phyloP scores from a whole-genome alignment of 257 asterid species.

The Pogostemon cablin region DNA sequence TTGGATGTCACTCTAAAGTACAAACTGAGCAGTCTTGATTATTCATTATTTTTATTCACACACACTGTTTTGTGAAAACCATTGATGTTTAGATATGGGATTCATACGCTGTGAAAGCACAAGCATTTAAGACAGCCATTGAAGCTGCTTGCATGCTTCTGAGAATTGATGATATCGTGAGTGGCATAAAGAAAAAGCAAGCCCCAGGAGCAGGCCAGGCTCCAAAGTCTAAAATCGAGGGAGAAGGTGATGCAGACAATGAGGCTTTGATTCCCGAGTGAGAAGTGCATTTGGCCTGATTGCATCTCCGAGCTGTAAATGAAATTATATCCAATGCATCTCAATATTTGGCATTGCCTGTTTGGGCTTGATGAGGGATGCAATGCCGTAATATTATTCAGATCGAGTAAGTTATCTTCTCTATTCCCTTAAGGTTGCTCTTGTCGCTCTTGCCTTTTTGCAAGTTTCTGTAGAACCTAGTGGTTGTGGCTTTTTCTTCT shows the following conservation, averaged over 20 bases:
- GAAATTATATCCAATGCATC: constrained; percentile 22
- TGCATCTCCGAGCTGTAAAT: constrained; percentile 30
- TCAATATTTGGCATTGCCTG: constrained; percentile 11
- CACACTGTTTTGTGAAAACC: not conserved
- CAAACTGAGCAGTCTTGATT: not conserved
- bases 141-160: constrained; percentile 98
- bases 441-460: constrained; percentile 5
- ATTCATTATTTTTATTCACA: not conserved
- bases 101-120: constrained; percentile 89
- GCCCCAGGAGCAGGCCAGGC: constrained; percentile 68
- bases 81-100: constrained; percentile 78
- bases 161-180: constrained; percentile 91
- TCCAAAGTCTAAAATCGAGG: constrained; percentile 72
- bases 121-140: constrained; percentile 90
- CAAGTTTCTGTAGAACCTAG: constrained; percentile 1
- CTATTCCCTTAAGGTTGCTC: not conserved
- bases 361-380: constrained; percentile 30
- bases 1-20: not conserved
- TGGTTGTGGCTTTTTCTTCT: constrained; percentile 1
- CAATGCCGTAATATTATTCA: not conserved
- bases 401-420: constrained; percentile 9
- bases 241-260: constrained; percentile 88
- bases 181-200: constrained; percentile 92
- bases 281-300: constrained; percentile 27
- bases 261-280: constrained; percentile 85